A percentile compares a stretch with the other conserved stretches of the same genome.
Evolutionary conservation across 2,329 filamentous ascomycete genomes (phyloP).

Genomic region (Colletotrichum tropicale): DNA sequence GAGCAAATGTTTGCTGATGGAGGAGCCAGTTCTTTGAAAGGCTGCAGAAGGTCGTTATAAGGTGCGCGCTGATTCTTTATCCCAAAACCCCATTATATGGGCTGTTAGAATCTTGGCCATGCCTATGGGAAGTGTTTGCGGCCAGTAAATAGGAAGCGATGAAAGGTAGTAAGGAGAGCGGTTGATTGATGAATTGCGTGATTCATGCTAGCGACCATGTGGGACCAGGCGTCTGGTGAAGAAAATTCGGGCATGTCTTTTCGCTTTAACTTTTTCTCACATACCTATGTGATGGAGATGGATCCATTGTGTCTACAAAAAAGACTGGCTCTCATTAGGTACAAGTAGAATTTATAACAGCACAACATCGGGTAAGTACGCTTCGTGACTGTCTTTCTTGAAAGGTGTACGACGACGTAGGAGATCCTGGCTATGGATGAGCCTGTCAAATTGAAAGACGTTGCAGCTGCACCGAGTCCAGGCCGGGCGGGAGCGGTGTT

Average conservation of each 20-base stretch:
- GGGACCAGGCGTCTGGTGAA: accelerated
- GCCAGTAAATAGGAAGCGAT: accelerated
- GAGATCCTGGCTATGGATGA: not conserved
- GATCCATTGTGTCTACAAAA: too few relatives aligned
- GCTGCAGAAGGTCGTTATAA: too few relatives aligned
- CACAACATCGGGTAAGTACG: not conserved
- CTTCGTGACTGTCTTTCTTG: not conserved
- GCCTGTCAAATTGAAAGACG: too few relatives aligned
- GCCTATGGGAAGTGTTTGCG: not conserved
- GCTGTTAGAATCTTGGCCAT: accelerated
- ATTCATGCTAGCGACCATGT: not conserved
- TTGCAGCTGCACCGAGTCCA: too few relatives aligned
- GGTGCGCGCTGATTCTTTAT: accelerated
- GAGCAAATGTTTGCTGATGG: too few relatives aligned
- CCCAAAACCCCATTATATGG: not conserved
- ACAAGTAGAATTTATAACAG: too few relatives aligned
- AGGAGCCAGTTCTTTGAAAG: too few relatives aligned
- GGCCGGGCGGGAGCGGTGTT: too few relatives aligned
- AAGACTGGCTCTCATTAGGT: too few relatives aligned
- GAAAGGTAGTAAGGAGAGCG: not conserved
- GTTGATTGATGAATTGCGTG: not conserved
- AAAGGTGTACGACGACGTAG: accelerated
- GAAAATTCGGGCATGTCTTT: not conserved
- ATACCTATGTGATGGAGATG: too few relatives aligned
- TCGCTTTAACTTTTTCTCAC: not conserved